phyloP scores from a whole-genome alignment of 140 eudicot genomes.

The Bidens hawaiensis region DNA sequence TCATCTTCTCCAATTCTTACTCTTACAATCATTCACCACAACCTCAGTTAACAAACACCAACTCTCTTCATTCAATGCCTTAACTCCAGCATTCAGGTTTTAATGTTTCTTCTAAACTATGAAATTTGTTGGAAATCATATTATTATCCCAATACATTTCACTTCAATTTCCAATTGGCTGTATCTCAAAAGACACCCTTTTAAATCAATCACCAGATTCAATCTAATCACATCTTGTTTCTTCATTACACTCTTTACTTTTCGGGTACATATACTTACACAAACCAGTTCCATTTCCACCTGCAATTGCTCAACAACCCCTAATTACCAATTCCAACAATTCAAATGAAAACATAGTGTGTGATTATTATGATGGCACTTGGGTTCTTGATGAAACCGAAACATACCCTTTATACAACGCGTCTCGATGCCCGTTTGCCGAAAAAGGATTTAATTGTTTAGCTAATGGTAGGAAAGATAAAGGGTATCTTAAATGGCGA shows the following conservation, averaged over 20 bases:
- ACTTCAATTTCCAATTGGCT: conserved; percentile 24
- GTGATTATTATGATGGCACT: conserved; percentile 61
- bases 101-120: no score
- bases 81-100: conserved; percentile 18
- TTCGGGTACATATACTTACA: conserved; percentile 34
- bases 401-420: conserved; percentile 67
- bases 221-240: conserved; percentile 32
- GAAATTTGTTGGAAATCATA: conserved; percentile 15
- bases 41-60: conserved; percentile 20
- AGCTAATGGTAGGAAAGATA: conserved; percentile 67
- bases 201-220: conserved; percentile 29
- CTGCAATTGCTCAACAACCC: conserved; percentile 15
- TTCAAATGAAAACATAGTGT: conserved; percentile 23
- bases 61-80: neutral
- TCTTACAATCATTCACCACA: conserved; percentile 1
- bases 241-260: conserved; percentile 23
- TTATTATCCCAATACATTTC: conserved; percentile 20
- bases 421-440: conserved; percentile 83
- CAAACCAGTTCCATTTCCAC: conserved; percentile 16
- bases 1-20: no score
- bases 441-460: conserved; percentile 82
- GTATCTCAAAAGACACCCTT: conserved; percentile 20
- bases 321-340: no score
- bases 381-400: conserved; percentile 77
- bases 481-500: conserved; percentile 68